Evolutionary conservation across 106 monocot genomes (phyloP).

Genomic region (Dioscorea zingiberensis): DNA sequence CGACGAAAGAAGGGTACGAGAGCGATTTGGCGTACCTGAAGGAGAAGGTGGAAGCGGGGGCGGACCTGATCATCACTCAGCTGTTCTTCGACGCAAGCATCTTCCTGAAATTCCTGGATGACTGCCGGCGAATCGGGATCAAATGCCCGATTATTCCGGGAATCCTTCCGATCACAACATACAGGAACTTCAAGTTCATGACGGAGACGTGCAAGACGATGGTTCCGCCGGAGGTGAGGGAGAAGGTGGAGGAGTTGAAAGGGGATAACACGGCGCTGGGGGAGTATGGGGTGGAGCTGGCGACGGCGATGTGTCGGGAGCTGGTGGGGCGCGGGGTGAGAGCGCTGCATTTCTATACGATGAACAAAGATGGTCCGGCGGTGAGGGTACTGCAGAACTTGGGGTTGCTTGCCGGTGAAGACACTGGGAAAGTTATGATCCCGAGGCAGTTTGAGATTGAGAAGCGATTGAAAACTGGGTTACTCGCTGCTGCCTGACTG

Average conservation of each 20-base stretch:
- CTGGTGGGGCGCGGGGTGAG: constrained; percentile 33
- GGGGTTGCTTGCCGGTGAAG: constrained; percentile 19
- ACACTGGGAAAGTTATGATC: not conserved
- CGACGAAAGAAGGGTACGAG: constrained; percentile 35
- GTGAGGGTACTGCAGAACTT: constrained; percentile 34
- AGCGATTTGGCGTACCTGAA: constrained; percentile 43
- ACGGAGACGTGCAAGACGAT: constrained; percentile 48
- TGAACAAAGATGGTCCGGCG: constrained; percentile 46
- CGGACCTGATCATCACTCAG: constrained; percentile 56
- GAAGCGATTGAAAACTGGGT: too few species aligned
- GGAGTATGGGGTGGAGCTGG: constrained; percentile 43
- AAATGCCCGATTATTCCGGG: constrained; percentile 53
- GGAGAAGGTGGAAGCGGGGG: constrained; percentile 53
- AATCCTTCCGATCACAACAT: constrained; percentile 45
- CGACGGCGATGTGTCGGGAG: constrained; percentile 41
- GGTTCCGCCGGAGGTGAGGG: constrained; percentile 37
- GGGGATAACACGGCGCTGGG: constrained; percentile 27
- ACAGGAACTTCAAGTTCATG: constrained; percentile 47
- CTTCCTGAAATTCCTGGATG: constrained; percentile 44
- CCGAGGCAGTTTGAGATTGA: not conserved
- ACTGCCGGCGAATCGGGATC: constrained; percentile 51
- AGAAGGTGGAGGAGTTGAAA: constrained; percentile 34
- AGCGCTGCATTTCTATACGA: constrained; percentile 50
- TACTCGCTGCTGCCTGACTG: too few species aligned
- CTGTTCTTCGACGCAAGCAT: constrained; percentile 51